Evolutionary conservation across 306 rosid genomes (phyloP), one percentile per base, ranked within the genome.

Genomic region (Mucuna pruriens): DNA sequence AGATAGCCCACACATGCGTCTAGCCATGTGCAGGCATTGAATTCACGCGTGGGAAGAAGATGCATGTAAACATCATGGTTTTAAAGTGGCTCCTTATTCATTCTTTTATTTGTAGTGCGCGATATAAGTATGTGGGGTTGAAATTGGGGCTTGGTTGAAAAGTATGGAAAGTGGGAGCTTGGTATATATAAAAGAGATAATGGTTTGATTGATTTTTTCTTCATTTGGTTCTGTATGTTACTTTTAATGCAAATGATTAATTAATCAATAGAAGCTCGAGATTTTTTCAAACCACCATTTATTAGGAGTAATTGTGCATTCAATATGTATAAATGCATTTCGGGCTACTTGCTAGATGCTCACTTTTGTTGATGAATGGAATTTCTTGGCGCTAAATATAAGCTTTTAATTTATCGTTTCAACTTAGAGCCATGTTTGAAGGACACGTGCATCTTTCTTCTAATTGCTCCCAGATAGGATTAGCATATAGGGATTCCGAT

Each of bases 1-100:
- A 64, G 44, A 31, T 64, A 19, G 19, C 10, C 6, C 74, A 42
- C 54, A 22, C 74, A 19, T 19, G 54, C 22, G 74, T 22, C 11
- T n/a, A 36, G 74, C 38, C 75, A 69, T 69, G 79, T 80, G 71
- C 39, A 22, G 13, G 36, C 81, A 84, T 80, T 70, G 62, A 64
- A 71, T 72, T 76, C 74, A 22, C 36, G 29, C 54, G 54, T 42
- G 67, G 62, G 54, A 71, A 55, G 77, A 77, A 52, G 48, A 31
- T 58, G 82, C 81, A 77, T 72, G 82, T 48, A 57, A 70, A 31
- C 65, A 52, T 48, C 63, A 48, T 10, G 61, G 38, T 42, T 49
- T 15, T 25, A 55, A 46, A 4, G 22, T 69, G 67, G 39, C 39
- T 75, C 77, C 36, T 52, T 19, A 2, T 33, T 26, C 45, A 26